Percentiles rank a stretch among this genome's conserved stretches.
Evolutionary conservation across 768 basidiomycete genomes (phyloP).

Genomic region (Boletellus sp.): DNA sequence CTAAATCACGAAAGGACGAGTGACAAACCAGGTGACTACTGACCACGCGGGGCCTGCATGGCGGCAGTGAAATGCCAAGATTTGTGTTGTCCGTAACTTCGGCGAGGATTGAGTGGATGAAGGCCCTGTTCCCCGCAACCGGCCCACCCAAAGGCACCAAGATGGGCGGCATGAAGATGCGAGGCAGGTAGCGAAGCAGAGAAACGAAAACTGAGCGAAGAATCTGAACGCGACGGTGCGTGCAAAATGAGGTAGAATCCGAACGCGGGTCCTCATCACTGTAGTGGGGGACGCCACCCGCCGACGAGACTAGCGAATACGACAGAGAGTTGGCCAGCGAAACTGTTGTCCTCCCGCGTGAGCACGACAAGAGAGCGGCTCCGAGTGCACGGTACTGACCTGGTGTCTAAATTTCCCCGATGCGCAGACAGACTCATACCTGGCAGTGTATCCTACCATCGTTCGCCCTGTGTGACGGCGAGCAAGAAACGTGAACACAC

Average conservation of each 20-base stretch:
- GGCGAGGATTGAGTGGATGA: constrained; percentile 56
- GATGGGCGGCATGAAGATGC: neutral
- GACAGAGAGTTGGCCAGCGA: constrained; percentile 58
- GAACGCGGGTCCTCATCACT: constrained; percentile 31
- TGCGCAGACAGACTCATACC: too few species aligned
- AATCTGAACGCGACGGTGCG: constrained; percentile 49
- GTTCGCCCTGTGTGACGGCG: neutral
- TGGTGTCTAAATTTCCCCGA: constrained; percentile 58
- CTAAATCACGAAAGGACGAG: neutral
- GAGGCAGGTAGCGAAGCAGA: neutral
- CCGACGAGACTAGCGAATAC: constrained; percentile 51
- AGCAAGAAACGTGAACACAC: neutral
- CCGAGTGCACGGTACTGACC: constrained; percentile 28
- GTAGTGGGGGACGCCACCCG: constrained; percentile 42
- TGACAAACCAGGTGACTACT: constrained; percentile 46
- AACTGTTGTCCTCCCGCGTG: constrained; percentile 34
- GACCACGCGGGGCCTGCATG: constrained; percentile 60
- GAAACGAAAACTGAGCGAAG: constrained; percentile 38
- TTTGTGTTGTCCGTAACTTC: constrained; percentile 64
- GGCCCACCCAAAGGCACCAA: constrained; percentile 46
- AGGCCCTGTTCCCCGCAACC: constrained; percentile 58
- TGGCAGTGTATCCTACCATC: constrained; percentile 57
- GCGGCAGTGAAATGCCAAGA: constrained; percentile 53
- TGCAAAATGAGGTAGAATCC: constrained; percentile 49
- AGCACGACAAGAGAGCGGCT: neutral